A percentile compares a stretch with the other conserved stretches of the same genome.
Conservation (phyloP, 2,329 filamentous ascomycete species). For the Emmonsia crescens region DNA sequence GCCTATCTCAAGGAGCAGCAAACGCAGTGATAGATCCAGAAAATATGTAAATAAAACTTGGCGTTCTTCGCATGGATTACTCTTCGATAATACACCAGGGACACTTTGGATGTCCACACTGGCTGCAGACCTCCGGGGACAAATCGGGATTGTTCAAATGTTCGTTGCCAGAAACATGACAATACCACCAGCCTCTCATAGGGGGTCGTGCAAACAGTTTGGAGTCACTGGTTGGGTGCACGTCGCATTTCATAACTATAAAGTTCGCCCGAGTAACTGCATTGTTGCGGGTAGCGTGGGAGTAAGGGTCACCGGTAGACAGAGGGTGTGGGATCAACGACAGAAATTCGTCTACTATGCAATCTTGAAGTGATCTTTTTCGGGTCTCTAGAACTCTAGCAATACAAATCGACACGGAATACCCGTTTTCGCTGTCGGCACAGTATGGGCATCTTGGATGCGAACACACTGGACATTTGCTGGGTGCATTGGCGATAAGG, state of each 20-base stretch:
- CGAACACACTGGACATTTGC: conserved; percentile 8
- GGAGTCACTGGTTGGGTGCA: not conserved
- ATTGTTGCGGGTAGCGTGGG: not conserved
- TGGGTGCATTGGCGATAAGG: conserved; percentile 13
- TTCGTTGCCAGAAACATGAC: conserved; percentile 2
- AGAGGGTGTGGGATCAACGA: not conserved
- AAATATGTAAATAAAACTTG: not conserved
- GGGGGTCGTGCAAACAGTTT: not conserved
- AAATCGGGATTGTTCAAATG: conserved; percentile 14
- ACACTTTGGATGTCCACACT: conserved; percentile 11
- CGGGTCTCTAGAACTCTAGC: not conserved
- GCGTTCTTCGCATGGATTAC: not conserved
- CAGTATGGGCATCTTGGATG: conserved; percentile 9
- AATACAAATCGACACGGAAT: not conserved
- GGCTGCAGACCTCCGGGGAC: conserved; percentile 6
- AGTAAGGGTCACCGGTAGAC: too few relatives aligned
- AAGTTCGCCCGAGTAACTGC: not conserved
- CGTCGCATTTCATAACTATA: conserved; percentile 1
- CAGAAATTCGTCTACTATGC: not conserved
- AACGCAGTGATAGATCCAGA: too few relatives aligned
- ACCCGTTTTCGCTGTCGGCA: conserved; percentile 1
- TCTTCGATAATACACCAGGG: not conserved
- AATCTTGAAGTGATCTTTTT: not conserved
- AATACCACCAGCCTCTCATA: conserved; percentile 12
- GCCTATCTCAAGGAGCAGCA: not conserved